Evolutionary conservation across 106 monocot genomes (phyloP).

Genomic region (Dioscorea zingiberensis): DNA sequence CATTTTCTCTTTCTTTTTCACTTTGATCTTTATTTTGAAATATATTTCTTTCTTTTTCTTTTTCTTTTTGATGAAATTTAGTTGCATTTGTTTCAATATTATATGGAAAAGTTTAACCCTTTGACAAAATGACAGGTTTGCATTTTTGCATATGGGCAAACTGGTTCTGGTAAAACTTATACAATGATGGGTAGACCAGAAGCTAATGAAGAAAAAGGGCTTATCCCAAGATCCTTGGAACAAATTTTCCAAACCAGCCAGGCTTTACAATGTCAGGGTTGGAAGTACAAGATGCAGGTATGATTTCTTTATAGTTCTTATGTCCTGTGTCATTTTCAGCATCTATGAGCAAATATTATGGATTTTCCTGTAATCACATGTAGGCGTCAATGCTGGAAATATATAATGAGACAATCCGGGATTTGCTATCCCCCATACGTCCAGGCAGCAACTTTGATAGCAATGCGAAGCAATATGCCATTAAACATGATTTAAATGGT

Average conservation of each 20-base stretch:
- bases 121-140: conserved; percentile 49
- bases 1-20: too few relatives aligned
- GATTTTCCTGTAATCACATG: neutral
- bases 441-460: conserved; percentile 25
- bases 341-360: neutral
- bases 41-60: too few relatives aligned
- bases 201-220: conserved; percentile 51
- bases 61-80: too few relatives aligned
- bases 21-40: too few relatives aligned
- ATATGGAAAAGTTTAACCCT: too few relatives aligned
- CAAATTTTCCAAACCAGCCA: conserved; percentile 79
- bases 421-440: conserved; percentile 46
- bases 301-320: neutral
- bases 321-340: neutral
- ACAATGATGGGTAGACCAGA: conserved; percentile 92
- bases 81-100: too few relatives aligned
- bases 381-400: conserved; percentile 95
- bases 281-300: conserved; percentile 95
- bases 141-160: conserved; percentile 99
- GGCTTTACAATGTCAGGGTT: conserved; percentile 60
- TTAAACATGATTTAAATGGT: conserved; percentile 77
- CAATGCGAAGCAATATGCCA: conserved; percentile 54
- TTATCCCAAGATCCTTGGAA: conserved; percentile 87
- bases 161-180: conserved; percentile 96
- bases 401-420: conserved; percentile 90